phyloP scores from a whole-genome alignment of 2,329 filamentous ascomycete genomes.

The Chaetomiaceae sp. region DNA sequence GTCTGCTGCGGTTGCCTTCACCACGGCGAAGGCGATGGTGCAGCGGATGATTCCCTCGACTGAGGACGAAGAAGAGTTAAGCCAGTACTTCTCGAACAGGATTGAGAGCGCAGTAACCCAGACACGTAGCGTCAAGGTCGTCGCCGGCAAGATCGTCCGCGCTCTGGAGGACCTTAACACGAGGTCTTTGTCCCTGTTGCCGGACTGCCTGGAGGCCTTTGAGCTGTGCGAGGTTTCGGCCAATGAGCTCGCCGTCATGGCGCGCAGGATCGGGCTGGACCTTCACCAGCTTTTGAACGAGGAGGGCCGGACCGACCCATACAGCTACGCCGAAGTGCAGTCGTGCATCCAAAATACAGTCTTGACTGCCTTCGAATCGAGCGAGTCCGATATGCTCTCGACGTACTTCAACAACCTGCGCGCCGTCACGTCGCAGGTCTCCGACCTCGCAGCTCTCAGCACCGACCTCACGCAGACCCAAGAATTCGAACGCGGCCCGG shows the following conservation, averaged over 20 bases:
- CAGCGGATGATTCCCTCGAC: constrained; percentile 54
- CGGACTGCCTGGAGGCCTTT: constrained; percentile 62
- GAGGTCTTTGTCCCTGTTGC: constrained; percentile 65
- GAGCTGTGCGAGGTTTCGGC: constrained; percentile 61
- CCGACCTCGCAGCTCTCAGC: constrained; percentile 65
- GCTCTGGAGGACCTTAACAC: constrained; percentile 71
- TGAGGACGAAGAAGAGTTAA: constrained; percentile 60
- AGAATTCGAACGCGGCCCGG: constrained; percentile 68
- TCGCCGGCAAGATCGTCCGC: constrained; percentile 70
- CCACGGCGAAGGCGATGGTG: constrained; percentile 58
- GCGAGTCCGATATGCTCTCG: constrained; percentile 64
- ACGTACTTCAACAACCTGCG: constrained; percentile 63
- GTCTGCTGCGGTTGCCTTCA: constrained; percentile 62
- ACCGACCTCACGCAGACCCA: constrained; percentile 65
- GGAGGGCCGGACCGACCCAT: constrained; percentile 62
- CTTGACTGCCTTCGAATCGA: constrained; percentile 43
- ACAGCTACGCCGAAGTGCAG: constrained; percentile 61
- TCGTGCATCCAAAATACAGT: constrained; percentile 54
- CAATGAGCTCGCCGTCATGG: constrained; percentile 58
- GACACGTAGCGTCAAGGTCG: constrained; percentile 76
- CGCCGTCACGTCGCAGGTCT: constrained; percentile 55
- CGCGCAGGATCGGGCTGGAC: constrained; percentile 59
- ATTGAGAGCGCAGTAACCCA: constrained; percentile 66
- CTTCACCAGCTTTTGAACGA: constrained; percentile 63
- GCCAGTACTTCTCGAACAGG: constrained; percentile 61